phyloP scores from a whole-genome alignment of 352 stramenopile species.

The Phytopythium chamaehyphon region DNA sequence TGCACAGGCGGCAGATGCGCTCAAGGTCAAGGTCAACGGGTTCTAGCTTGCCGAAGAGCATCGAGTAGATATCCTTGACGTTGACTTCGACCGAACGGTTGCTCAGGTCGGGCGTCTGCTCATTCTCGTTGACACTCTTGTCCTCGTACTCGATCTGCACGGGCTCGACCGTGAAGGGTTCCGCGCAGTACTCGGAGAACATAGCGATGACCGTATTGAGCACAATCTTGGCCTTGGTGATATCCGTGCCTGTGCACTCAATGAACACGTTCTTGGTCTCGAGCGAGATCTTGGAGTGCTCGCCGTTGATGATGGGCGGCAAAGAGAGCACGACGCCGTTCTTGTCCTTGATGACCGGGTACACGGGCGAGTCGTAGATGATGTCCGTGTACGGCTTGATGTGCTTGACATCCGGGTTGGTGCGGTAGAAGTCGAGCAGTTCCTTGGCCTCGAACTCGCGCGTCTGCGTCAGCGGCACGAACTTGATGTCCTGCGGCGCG shows the following conservation, averaged over 20 bases:
- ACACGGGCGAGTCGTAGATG: slow-evolving; percentile 98
- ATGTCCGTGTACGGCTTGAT: slow-evolving; percentile 99
- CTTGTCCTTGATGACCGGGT: slow-evolving; percentile 96
- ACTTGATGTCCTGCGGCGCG: slow-evolving; percentile 93
- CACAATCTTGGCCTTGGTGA: slow-evolving; percentile 99
- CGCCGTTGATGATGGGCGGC: slow-evolving; percentile 99
- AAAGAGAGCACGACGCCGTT: slow-evolving; percentile 96
- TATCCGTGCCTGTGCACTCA: slow-evolving; percentile 99
- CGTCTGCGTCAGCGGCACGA: slow-evolving; percentile 93
- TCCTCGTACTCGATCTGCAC: slow-evolving; percentile 97
- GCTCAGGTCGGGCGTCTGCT: slow-evolving; percentile 92
- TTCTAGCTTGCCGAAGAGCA: slow-evolving; percentile 80
- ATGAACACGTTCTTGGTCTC: slow-evolving; percentile 99
- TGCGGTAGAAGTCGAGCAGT: slow-evolving; percentile 96
- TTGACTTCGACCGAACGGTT: slow-evolving; percentile 86
- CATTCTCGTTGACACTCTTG: slow-evolving; percentile 44
- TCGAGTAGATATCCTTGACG: slow-evolving; percentile 86
- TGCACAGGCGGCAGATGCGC: slow-evolving; percentile 91
- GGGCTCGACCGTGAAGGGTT: slow-evolving; percentile 95
- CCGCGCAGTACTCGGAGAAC: slow-evolving; percentile 98
- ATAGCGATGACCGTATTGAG: slow-evolving; percentile 99
- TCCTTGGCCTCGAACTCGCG: slow-evolving; percentile 92
- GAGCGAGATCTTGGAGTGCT: slow-evolving; percentile 96
- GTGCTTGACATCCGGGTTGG: slow-evolving; percentile 94
- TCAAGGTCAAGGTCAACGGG: slow-evolving; percentile 81